Percentiles rank a stretch among this genome's conserved stretches.
These are phyloP conservation scores for Saccharomyces paradoxus DNA, from an alignment of 805 yeast species.

Conservation along the genomic window DNA sequence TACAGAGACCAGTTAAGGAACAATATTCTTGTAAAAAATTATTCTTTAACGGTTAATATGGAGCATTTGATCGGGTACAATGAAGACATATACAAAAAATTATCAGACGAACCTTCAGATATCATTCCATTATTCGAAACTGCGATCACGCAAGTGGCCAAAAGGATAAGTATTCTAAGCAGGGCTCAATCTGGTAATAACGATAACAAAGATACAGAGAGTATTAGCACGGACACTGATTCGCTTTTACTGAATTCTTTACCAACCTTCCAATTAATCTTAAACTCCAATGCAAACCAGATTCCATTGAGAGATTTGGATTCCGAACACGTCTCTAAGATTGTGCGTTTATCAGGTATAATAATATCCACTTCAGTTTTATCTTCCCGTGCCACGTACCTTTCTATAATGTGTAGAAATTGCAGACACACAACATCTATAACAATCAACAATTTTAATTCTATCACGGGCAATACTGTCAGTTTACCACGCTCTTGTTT, in stretches of 20 bases:
- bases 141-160: conserved; percentile 81
- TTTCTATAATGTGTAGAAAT: conserved; percentile 77
- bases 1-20: conserved; percentile 89
- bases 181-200: conserved; percentile 4
- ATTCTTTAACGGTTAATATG: conserved; percentile 62
- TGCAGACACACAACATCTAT: conserved; percentile 76
- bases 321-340: conserved; percentile 80
- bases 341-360: conserved; percentile 87
- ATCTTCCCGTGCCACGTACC: conserved; percentile 74
- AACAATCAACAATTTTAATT: conserved; percentile 31
- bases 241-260: conserved; percentile 34
- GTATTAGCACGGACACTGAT: conserved; percentile 2
- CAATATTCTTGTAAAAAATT: conserved; percentile 69
- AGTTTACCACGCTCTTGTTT: conserved; percentile 29
- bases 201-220: conserved; percentile 12
- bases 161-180: conserved; percentile 44
- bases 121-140: conserved; percentile 78
- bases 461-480: conserved; percentile 26
- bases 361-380: conserved; percentile 85
- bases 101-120: conserved; percentile 81
- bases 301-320: conserved; percentile 73
- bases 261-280: conserved; percentile 77
- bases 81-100: conserved; percentile 78
- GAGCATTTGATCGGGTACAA: conserved; percentile 83
- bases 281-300: conserved; percentile 63